Base-by-base conservation (phyloP, 2,329 filamentous ascomycete species). In the Tolypocladium amazonense region DNA sequence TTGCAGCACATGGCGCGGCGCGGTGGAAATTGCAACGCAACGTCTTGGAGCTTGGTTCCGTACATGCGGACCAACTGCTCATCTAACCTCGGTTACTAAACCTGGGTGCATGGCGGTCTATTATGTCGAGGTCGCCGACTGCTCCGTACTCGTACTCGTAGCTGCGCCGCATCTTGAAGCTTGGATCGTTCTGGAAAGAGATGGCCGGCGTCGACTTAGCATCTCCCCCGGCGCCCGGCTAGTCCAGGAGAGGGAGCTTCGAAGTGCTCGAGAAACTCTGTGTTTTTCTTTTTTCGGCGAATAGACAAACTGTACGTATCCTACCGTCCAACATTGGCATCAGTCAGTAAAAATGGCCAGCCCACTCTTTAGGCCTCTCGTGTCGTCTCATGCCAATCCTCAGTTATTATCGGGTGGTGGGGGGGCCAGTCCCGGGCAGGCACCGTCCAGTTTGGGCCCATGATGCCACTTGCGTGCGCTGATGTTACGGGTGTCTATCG, bases 1-100 rank as follows among this genome's bases (percentile, higher is more conserved):
- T 47, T 33, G 52, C 43, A 58, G 56, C 52, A 58, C 47, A 39
- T 20, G 56, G 59, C 53, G 33, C 25, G 38, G 47, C 52, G 41
- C 41, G 30, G 39, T 58, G 59, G 59, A 60, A 58, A 60, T 60
- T 56, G 25, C 37, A 27, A 35, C 35, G 20, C 25, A 20, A n/a
- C 25, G 14, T 41, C 3, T 6, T 1, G 41, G 7, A 23, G 6
- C 41, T 41, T 5, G 7, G 27, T 47, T 27, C 43, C n/a, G n/a
- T n/a, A n/a, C n/a, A n/a, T n/a, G n/a, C 43, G 14, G 43, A 27
- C 43, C 2, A 47, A 9, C 14, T 30, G 47, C 47, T 50, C n/a
- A 30, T 25, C 47, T 30, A 3, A n/a, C n/a, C n/a, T 25, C 30
- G 30, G 30, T 4, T 33, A 33, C 30, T 8, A 4, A n/a, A n/a